Conservation (phyloP, 2,329 filamentous ascomycete species). For the Emmonsia crescens region DNA sequence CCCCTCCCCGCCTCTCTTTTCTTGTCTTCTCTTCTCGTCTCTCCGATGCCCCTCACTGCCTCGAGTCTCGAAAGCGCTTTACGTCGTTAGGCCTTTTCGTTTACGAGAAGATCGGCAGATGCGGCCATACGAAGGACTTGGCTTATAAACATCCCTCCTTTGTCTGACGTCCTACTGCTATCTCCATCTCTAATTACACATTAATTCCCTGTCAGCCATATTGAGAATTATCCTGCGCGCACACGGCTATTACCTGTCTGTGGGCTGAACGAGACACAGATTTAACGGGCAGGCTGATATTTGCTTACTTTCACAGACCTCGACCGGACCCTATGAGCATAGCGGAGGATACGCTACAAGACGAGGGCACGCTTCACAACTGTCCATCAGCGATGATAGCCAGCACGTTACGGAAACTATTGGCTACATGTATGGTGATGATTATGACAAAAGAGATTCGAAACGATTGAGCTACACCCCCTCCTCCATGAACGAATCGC, state of each 20-base stretch:
- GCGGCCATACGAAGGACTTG: background rate
- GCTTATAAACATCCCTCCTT: background rate
- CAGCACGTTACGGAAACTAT: conserved; percentile 94
- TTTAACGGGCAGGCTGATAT: background rate
- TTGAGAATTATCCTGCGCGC: background rate
- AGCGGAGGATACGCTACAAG: conserved; percentile 40
- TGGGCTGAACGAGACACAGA: background rate
- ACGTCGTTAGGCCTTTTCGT: conserved; percentile 61
- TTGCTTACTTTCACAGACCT: conserved; percentile 24
- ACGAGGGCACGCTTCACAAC: conserved; percentile 49
- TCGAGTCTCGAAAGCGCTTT: conserved; percentile 46
- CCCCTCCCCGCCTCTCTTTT: background rate
- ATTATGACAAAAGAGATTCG: conserved; percentile 45
- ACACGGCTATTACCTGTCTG: background rate
- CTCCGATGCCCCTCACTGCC: background rate
- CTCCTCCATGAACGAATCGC: conserved; percentile 35
- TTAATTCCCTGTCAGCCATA: background rate
- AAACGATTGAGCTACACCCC: conserved; percentile 67
- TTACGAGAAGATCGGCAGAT: conserved; percentile 42
- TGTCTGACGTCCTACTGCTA: background rate
- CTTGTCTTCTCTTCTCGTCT: background rate
- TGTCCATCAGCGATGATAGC: conserved; percentile 73
- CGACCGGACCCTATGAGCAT: conserved; percentile 30
- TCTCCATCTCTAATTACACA: background rate
- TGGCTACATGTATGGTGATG: conserved; percentile 77